Evolutionary conservation across 2,329 filamentous ascomycete genomes (phyloP), one percentile per base, ranked within the genome.

Genomic region (Simplicillium aogashimaense): DNA sequence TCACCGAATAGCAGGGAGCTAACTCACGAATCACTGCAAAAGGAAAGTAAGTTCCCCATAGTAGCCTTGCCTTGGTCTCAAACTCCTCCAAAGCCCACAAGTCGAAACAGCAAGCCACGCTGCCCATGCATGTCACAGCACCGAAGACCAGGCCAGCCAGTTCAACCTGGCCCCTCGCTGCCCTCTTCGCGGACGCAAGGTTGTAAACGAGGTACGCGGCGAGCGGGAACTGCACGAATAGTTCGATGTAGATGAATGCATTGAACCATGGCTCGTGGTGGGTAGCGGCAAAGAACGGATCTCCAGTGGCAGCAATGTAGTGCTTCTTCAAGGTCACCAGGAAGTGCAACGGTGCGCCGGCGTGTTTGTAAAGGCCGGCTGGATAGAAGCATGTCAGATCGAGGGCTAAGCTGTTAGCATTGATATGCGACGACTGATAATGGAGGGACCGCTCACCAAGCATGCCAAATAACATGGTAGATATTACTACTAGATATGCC

Each of bases 351-450:
- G 72, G 72, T 1, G 65, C 53, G 4, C 53, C 58, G 1, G 61
- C 50, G 0, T 59, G 43, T 3, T 57, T 50, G 55, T 65, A 72
- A 35, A 76, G 62, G 37, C 54, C 57, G 2, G 50, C 43, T 1
- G 74, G 74, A 52, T 76, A 77, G 47, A 74, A 63, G 28, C 65
- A 62, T 29, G 74, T 65, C 36, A 73, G 66, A 49, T 78, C 74
- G 35, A 76, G 63, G 47, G 65, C 74, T 77, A 41, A 6, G 13
- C 2, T n/a, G 9, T 9, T 38, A 31, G 15, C 14, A n/a, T 38
- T 30, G 7, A 20, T 16, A 30, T 12, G 13, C n/a, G 15, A 38
- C 35, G n/a, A 11, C 20, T 9, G 7, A 4, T 15, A 35, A 17
- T 20, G 11, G 18, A 14, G 15, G 13, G n/a, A 6, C 3, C n/a